Evolutionary conservation across 2,329 filamentous ascomycete genomes (phyloP).

Genomic region (Alternaria gaisen): DNA sequence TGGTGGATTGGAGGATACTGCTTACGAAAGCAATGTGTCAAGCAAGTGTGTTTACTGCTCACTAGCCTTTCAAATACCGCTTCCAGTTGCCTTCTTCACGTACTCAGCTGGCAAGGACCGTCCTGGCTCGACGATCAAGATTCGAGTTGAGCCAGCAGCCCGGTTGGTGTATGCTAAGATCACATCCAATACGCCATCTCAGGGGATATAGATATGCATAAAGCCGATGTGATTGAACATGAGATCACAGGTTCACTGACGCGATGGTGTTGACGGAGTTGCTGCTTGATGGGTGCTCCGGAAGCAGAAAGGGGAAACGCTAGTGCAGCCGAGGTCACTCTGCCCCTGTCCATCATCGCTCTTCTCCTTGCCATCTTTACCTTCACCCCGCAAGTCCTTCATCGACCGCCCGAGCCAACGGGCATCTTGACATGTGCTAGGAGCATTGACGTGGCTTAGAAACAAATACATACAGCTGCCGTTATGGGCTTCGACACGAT

Average conservation of each 20-base stretch:
- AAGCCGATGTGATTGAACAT: constrained; percentile 6
- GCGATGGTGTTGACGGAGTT: constrained; percentile 10
- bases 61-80: background rate
- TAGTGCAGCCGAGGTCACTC: constrained; percentile 19
- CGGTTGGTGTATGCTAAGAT: constrained; percentile 11
- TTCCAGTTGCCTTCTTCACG: background rate
- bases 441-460: background rate
- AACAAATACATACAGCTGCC: background rate
- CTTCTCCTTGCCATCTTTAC: background rate
- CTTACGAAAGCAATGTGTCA: background rate
- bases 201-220: constrained; percentile 6
- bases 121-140: constrained; percentile 36
- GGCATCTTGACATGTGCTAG: constrained; percentile 1
- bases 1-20: background rate
- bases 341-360: constrained; percentile 3
- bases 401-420: background rate
- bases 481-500: background rate
- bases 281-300: constrained; percentile 8
- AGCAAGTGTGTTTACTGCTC: background rate
- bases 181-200: constrained; percentile 12
- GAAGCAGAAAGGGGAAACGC: constrained; percentile 19
- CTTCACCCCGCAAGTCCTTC: constrained; percentile 1
- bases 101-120: background rate
- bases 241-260: constrained; percentile 5
- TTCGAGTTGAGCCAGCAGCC: constrained; percentile 29